Evolutionary conservation across 805 yeast species (phyloP).

Genomic region (Zygoascus bituminiphila): DNA sequence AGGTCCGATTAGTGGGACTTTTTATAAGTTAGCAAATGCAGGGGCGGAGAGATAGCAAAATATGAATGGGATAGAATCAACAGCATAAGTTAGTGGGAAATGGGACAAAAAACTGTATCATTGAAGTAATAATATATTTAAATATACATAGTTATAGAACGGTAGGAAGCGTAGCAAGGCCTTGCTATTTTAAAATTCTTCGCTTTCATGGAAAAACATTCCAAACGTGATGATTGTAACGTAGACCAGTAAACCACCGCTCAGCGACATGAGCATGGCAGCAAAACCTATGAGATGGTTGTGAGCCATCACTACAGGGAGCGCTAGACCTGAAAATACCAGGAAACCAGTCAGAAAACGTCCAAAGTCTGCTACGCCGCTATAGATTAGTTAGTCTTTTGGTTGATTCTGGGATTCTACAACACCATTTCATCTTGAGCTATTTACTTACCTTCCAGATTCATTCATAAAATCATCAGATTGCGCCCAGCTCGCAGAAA

Average conservation of each 20-base stretch:
- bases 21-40: too few relatives aligned
- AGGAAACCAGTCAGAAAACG: constrained; percentile 71
- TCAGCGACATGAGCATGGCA: constrained; percentile 68
- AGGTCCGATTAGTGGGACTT: too few relatives aligned
- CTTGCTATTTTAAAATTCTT: constrained; percentile 31
- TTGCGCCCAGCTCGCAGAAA: constrained; percentile 40
- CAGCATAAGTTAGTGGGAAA: too few relatives aligned
- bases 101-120: too few relatives aligned
- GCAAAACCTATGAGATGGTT: constrained; percentile 57
- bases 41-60: too few relatives aligned
- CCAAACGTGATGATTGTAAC: constrained; percentile 77
- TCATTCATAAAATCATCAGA: constrained; percentile 60
- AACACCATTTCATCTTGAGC: not conserved
- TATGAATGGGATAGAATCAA: too few relatives aligned
- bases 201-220: constrained; percentile 58
- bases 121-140: too few relatives aligned
- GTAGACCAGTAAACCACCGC: constrained; percentile 81
- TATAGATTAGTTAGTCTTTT: constrained; percentile 14
- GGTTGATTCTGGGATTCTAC: not conserved
- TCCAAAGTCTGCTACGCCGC: constrained; percentile 63
- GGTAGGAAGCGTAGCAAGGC: too few relatives aligned
- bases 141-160: too few relatives aligned
- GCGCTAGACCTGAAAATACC: constrained; percentile 62
- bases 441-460: constrained; percentile 30
- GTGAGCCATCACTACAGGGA: constrained; percentile 74